Evolutionary conservation across 2,329 filamentous ascomycete species (phyloP), one percentile per base, ranked within the genome.

Genomic region (Metarhizium humberi): DNA sequence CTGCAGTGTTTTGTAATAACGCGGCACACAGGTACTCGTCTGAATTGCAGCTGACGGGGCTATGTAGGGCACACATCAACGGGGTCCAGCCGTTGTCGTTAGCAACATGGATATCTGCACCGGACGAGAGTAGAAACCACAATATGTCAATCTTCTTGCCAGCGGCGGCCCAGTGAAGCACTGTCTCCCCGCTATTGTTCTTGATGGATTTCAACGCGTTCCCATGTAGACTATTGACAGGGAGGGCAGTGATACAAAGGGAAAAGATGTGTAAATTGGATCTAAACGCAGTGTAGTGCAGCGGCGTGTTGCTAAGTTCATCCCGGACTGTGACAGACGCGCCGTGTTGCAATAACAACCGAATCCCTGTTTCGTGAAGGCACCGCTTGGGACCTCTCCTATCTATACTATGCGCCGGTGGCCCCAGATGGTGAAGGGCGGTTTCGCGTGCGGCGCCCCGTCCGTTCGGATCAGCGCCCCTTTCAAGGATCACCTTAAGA

Each of bases 51-150:
- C 8, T 55, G 10, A 50, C 18, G 57, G 62, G 10, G 52, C 45
- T 2, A 20, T 20, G 20, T 20, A 69, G 52, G 7, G 65, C 64
- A 45, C 65, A 69, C 36, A 66, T 53, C 18, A 69, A 55, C 6
- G 66, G 66, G 11, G 66, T 69, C 66, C 66, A 69, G 49, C 63
- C 61, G 47, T 64, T 63, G 10, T 51, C 11, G 55, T 57, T 68
- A 1, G 29, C 36, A 1, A 51, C 46, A 48, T 68, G 62, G 32
- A 64, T 58, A 48, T 64, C 53, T 1, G 62, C 20, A 34, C 64
- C 61, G 3, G 47, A 48, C 20, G 52, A 47, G 25, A 62, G 36
- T 13, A 63, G 55, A 46, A 57, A 63, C 13, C 60, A 57, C 14
- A 67, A 47, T 0, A 59, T 59, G 13, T 63, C 61, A 20, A 48